Evolutionary conservation across 1,284 basidiomycete genomes (phyloP).

Genomic region (Cutaneotrichosporon spelunceum): DNA sequence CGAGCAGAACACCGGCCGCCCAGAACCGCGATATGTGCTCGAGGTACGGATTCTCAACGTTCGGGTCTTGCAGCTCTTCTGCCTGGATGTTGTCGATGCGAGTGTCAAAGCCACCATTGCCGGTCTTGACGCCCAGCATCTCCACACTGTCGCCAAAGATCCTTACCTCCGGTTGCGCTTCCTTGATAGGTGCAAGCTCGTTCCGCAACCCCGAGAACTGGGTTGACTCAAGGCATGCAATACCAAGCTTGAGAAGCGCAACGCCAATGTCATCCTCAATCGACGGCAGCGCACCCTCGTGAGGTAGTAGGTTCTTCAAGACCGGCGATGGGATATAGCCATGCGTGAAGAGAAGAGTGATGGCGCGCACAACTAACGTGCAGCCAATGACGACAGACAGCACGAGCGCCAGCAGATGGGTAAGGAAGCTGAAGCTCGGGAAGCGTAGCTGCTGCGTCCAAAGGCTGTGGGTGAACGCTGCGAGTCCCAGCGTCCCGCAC

Average conservation of each 20-base stretch:
- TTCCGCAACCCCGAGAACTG: conserved; percentile 47
- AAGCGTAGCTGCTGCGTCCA: conserved; percentile 39
- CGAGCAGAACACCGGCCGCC: conserved; percentile 22
- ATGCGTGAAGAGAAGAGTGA: conserved; percentile 47
- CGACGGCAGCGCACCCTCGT: conserved; percentile 41
- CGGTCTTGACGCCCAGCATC: conserved; percentile 12
- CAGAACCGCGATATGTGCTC: conserved; percentile 34
- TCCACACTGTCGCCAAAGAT: conserved; percentile 28
- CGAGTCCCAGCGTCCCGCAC: conserved; percentile 43
- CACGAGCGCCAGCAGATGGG: conserved; percentile 46
- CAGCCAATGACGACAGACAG: conserved; percentile 42
- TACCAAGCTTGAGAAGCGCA: conserved; percentile 45
- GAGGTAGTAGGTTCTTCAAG: conserved; percentile 40
- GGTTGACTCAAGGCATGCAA: conserved; percentile 48
- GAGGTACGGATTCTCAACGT: conserved; percentile 30
- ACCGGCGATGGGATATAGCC: conserved; percentile 47
- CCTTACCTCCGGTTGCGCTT: conserved; percentile 35
- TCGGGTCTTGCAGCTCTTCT: conserved; percentile 32
- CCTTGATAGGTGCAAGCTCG: conserved; percentile 39
- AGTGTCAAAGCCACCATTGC: conserved; percentile 33
- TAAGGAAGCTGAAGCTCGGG: conserved; percentile 50
- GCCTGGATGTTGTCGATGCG: conserved; percentile 47
- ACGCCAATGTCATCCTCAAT: conserved; percentile 48
- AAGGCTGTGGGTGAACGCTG: conserved; percentile 45
- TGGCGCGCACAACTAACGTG: conserved; percentile 40